Conservation (phyloP, 2,329 filamentous ascomycete genomes). For the Leptographium wingfieldii region DNA sequence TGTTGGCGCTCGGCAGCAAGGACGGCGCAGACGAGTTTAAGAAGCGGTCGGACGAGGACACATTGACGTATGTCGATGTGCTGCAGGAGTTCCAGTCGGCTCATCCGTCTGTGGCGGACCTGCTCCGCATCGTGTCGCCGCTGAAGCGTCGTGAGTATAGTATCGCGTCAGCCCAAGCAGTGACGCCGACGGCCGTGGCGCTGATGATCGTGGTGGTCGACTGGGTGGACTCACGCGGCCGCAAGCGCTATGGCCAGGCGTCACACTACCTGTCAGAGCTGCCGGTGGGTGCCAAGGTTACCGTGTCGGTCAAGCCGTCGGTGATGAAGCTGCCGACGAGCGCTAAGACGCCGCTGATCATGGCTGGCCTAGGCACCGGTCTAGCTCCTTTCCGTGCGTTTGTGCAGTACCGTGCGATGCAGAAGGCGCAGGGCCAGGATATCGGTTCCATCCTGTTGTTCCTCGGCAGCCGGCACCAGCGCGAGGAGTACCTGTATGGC, state of each 20-base stretch:
- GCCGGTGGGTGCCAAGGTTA: constrained; percentile 63
- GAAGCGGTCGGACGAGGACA: constrained; percentile 80
- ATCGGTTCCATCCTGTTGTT: constrained; percentile 90
- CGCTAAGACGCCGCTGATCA: constrained; percentile 87
- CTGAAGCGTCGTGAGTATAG: constrained; percentile 97
- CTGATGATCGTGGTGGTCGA: constrained; percentile 96
- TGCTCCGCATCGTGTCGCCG: constrained; percentile 74
- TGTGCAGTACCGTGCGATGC: constrained; percentile 93
- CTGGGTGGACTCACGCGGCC: constrained; percentile 82
- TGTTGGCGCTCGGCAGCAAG: constrained; percentile 62
- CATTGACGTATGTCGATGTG: constrained; percentile 79
- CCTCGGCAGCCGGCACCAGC: constrained; percentile 93
- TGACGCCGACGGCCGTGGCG: constrained; percentile 77
- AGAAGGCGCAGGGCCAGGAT: constrained; percentile 92
- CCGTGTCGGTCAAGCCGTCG: constrained; percentile 90
- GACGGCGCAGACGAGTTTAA: constrained; percentile 88
- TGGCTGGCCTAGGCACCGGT: constrained; percentile 97
- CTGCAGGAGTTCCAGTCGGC: constrained; percentile 83
- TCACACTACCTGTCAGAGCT: constrained; percentile 79
- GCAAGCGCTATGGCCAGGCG: constrained; percentile 83
- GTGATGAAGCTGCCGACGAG: constrained; percentile 95
- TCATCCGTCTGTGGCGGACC: constrained; percentile 76
- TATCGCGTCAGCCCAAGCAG: constrained; percentile 94
- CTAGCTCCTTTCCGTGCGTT: constrained; percentile 99
- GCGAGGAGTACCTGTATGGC: constrained; percentile 96